A percentile compares a stretch with the other conserved stretches of the same genome.
Evolutionary conservation across 331 rosid species (phyloP).

Genomic region (Rhamnella rubrinervis): DNA sequence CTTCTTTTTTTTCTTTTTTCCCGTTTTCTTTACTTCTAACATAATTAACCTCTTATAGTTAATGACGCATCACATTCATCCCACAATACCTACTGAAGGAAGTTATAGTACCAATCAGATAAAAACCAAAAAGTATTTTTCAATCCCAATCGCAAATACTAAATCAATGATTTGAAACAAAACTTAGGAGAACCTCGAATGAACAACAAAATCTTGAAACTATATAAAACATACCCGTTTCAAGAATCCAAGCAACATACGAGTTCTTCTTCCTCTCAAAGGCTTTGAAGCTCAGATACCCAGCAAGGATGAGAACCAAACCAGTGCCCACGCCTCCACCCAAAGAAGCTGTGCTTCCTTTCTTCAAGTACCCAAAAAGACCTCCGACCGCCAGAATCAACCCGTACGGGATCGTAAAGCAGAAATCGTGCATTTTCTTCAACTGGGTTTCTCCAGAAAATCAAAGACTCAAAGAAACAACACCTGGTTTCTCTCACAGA

Average conservation of each 20-base stretch:
- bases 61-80: not conserved
- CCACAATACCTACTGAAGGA: not conserved
- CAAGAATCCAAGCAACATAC: constrained; percentile 52
- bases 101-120: not conserved
- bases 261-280: constrained; percentile 73
- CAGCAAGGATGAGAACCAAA: constrained; percentile 67
- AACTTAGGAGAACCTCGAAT: not conserved
- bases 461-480: constrained; percentile 17
- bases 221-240: constrained; percentile 49
- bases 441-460: constrained; percentile 31
- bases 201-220: not conserved
- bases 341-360: constrained; percentile 80
- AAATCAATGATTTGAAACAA: not conserved
- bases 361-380: constrained; percentile 54
- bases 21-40: not conserved
- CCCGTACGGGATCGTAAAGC: constrained; percentile 95
- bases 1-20: not conserved
- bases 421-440: constrained; percentile 87
- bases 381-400: constrained; percentile 69
- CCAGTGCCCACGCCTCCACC: constrained; percentile 76
- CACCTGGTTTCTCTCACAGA: constrained; percentile 9
- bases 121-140: not conserved
- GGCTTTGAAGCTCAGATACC: constrained; percentile 81
- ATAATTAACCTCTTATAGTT: too few species aligned
- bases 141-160: not conserved